These are phyloP conservation scores for Malus asiatica DNA, from an alignment of 306 rosid genomes.

Conservation along the genomic window DNA sequence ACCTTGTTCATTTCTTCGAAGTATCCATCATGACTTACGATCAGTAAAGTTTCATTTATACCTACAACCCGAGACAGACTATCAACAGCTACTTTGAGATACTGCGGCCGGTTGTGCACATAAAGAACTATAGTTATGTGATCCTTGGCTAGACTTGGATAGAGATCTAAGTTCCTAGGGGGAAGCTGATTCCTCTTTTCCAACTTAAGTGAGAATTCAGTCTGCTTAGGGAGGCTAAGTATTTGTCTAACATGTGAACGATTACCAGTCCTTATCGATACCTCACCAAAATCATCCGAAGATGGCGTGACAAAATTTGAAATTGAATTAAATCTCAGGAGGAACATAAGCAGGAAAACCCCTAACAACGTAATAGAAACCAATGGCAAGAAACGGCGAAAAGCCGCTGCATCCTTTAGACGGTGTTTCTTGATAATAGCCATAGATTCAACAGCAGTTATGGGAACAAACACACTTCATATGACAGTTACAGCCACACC, in stretches of 20 bases:
- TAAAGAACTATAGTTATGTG: constrained; percentile 69
- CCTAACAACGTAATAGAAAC: constrained; percentile 51
- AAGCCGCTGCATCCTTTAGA: constrained; percentile 44
- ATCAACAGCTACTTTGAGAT: constrained; percentile 63
- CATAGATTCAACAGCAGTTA: constrained; percentile 22
- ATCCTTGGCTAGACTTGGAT: constrained; percentile 57
- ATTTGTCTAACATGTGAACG: constrained; percentile 19
- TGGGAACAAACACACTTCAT: constrained; percentile 17
- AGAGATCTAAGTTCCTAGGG: constrained; percentile 76
- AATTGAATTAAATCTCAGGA: constrained; percentile 38
- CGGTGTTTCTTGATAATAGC: constrained; percentile 53
- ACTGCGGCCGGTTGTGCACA: constrained; percentile 88
- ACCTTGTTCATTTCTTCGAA: constrained; percentile 78
- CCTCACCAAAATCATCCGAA: constrained; percentile 30
- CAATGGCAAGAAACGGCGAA: constrained; percentile 53
- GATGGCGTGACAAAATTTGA: not conserved
- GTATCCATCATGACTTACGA: constrained; percentile 91
- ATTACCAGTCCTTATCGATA: not conserved
- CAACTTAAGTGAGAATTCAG: constrained; percentile 49
- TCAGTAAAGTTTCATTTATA: constrained; percentile 72
- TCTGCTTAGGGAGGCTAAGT: constrained; percentile 56
- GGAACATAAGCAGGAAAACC: constrained; percentile 49
- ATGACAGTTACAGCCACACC: constrained; percentile 3
- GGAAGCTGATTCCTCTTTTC: constrained; percentile 55
- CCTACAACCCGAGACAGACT: constrained; percentile 77